Conservation (phyloP, 2,329 filamentous ascomycete species). For the Sclerotinia borealis region DNA sequence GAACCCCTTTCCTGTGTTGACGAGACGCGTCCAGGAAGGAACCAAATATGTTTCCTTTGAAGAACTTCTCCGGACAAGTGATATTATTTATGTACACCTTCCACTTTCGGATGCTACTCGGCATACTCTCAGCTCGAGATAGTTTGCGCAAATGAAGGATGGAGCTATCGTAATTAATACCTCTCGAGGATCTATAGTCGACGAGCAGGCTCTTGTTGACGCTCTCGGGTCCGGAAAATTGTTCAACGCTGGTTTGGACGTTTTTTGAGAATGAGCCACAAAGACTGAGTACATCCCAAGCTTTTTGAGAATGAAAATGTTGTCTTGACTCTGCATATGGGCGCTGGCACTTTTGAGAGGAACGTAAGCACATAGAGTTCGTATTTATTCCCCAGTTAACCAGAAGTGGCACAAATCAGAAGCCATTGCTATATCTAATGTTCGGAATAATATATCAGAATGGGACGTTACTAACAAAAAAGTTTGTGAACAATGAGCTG, state of each 20-base stretch:
- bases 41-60: slow-evolving; percentile 67
- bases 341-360: slow-evolving; percentile 65
- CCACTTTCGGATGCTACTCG: slow-evolving; percentile 63
- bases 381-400: not conserved
- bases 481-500: slow-evolving; percentile 56
- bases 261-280: slow-evolving; percentile 77
- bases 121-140: slow-evolving; percentile 60
- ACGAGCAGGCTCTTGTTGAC: slow-evolving; percentile 69
- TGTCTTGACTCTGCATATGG: slow-evolving; percentile 75
- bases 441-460: slow-evolving; percentile 56
- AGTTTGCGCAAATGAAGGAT: slow-evolving; percentile 71
- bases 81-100: slow-evolving; percentile 73
- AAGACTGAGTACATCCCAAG: slow-evolving; percentile 65
- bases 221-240: slow-evolving; percentile 65
- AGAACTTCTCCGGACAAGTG: slow-evolving; percentile 59
- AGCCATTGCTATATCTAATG: slow-evolving; percentile 66
- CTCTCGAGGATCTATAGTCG: slow-evolving; percentile 71
- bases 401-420: slow-evolving; percentile 55
- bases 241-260: slow-evolving; percentile 65
- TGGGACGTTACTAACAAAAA: slow-evolving; percentile 56
- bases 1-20: slow-evolving; percentile 49
- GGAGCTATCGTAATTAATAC: slow-evolving; percentile 78
- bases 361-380: not conserved
- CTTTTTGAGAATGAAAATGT: slow-evolving; percentile 66
- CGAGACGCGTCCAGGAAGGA: slow-evolving; percentile 39